Percentiles rank a stretch among this genome's conserved stretches.
Conservation (phyloP, 1,139 yeast species). For the Candida frijolesensis region DNA sequence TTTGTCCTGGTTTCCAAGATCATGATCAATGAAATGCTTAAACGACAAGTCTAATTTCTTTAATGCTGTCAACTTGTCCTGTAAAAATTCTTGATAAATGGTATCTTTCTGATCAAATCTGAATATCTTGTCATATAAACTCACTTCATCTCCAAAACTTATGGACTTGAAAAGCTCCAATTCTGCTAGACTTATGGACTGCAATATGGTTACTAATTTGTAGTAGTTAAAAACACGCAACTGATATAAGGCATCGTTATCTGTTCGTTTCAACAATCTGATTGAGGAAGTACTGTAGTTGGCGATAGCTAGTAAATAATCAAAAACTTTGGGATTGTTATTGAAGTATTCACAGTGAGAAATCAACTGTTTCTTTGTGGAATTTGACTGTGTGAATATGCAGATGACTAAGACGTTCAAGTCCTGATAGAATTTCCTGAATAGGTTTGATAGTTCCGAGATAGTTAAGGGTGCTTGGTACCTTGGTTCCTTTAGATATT, state of each 20-base stretch:
- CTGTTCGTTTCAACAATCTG: slow-evolving; percentile 40
- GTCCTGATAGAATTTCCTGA: slow-evolving; percentile 39
- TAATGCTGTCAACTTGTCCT: slow-evolving; percentile 35
- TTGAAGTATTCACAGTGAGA: slow-evolving; percentile 31
- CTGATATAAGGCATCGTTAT: slow-evolving; percentile 39
- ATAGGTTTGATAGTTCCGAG: slow-evolving; percentile 35
- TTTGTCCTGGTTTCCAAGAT: slow-evolving; percentile 18
- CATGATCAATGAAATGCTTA: slow-evolving; percentile 30
- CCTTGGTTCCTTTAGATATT: slow-evolving; percentile 46
- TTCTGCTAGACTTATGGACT: slow-evolving; percentile 40
- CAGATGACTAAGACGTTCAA: slow-evolving; percentile 37
- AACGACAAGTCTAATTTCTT: slow-evolving; percentile 30
- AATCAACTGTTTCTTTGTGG: slow-evolving; percentile 41
- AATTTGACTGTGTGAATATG: slow-evolving; percentile 42
- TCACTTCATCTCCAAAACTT: slow-evolving; percentile 29
- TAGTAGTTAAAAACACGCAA: slow-evolving; percentile 45
- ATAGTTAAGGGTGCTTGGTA: slow-evolving; percentile 45
- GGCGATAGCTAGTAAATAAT: slow-evolving; percentile 48
- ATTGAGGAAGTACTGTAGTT: slow-evolving; percentile 43
- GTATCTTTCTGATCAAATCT: slow-evolving; percentile 44
- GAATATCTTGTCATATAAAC: slow-evolving; percentile 42
- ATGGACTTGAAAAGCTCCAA: slow-evolving; percentile 30
- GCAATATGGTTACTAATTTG: slow-evolving; percentile 37
- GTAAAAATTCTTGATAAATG: slow-evolving; percentile 37
- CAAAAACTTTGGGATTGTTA: slow-evolving; percentile 35